These are phyloP conservation scores for Suillus alpinus DNA, from an alignment of 768 basidiomycete genomes.

Conservation along the genomic window DNA sequence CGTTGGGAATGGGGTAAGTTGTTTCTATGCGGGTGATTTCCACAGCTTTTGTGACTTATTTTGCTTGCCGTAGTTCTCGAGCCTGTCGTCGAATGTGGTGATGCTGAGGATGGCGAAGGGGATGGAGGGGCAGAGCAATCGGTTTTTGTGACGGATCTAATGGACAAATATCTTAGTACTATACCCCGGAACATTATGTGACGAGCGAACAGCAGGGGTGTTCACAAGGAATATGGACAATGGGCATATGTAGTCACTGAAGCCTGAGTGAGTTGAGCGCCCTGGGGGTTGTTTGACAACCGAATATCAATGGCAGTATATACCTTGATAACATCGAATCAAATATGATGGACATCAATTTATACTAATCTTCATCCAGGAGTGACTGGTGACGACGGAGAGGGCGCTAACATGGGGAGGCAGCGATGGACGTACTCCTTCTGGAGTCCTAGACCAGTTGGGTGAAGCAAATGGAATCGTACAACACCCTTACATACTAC, in stretches of 20 bases:
- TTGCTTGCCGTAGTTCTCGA: conserved; percentile 38
- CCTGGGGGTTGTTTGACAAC: neutral
- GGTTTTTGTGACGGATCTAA: conserved; percentile 35
- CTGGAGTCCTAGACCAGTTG: neutral
- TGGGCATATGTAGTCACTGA: neutral
- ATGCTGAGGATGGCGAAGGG: conserved; percentile 46
- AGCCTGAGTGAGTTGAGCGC: neutral
- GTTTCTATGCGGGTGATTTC: neutral
- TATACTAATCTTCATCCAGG: neutral
- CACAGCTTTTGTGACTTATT: neutral
- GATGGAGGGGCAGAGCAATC: conserved; percentile 35
- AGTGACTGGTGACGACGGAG: neutral
- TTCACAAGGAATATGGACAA: neutral
- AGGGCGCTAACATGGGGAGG: neutral
- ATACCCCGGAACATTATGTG: neutral
- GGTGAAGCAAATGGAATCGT: neutral
- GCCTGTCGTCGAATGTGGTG: conserved; percentile 48
- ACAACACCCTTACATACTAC: too few species aligned
- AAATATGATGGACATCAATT: neutral
- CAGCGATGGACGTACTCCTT: neutral
- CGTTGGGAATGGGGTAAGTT: conserved; percentile 57
- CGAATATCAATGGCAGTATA: neutral
- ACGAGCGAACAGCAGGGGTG: neutral
- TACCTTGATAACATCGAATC: neutral
- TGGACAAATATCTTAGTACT: neutral